These are phyloP conservation scores for Collybia sordida DNA, from an alignment of 768 basidiomycete species.

Conservation along the genomic window DNA sequence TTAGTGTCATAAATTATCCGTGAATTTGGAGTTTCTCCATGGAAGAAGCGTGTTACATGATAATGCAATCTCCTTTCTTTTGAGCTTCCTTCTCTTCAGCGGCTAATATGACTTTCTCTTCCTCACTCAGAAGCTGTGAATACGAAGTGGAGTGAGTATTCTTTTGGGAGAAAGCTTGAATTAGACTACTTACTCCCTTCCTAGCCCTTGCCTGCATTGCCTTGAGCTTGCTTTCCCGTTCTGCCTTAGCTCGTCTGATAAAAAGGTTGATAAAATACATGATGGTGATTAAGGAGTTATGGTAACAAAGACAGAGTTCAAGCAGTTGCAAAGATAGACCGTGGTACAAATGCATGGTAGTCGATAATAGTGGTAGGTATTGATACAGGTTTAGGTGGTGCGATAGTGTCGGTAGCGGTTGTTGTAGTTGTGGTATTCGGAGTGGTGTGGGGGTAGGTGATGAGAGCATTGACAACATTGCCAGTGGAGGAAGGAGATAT, in stretches of 20 bases:
- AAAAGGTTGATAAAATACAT: slow-evolving; percentile 17
- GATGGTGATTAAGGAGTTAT: slow-evolving; percentile 21
- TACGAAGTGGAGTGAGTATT: not conserved
- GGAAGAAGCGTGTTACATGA: slow-evolving; percentile 43
- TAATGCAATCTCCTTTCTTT: slow-evolving; percentile 50
- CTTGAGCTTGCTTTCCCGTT: slow-evolving; percentile 66
- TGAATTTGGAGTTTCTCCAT: no score
- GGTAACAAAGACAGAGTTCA: slow-evolving; percentile 37
- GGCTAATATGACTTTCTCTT: slow-evolving; percentile 61
- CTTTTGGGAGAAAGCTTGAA: not conserved
- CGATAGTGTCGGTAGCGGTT: slow-evolving; percentile 4
- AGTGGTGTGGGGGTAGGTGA: slow-evolving; percentile 6
- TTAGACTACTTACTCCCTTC: slow-evolving; percentile 61
- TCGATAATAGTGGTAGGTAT: slow-evolving; percentile 35
- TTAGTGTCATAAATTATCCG: not conserved
- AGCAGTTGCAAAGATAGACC: slow-evolving; percentile 63
- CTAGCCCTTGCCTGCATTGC: slow-evolving; percentile 72
- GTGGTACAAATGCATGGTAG: slow-evolving; percentile 59
- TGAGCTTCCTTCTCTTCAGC: slow-evolving; percentile 47
- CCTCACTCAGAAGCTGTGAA: slow-evolving; percentile 54
- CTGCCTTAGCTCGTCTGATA: slow-evolving; percentile 68
- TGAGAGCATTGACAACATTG: slow-evolving; percentile 10
- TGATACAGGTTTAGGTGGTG: slow-evolving; percentile 32
- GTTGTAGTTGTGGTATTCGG: slow-evolving; percentile 14
- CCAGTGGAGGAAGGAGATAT: slow-evolving; percentile 21